A percentile compares a stretch with the other conserved stretches of the same genome.
Conservation (phyloP, 345 rosid genomes). For the Arabidopsis suecica region DNA sequence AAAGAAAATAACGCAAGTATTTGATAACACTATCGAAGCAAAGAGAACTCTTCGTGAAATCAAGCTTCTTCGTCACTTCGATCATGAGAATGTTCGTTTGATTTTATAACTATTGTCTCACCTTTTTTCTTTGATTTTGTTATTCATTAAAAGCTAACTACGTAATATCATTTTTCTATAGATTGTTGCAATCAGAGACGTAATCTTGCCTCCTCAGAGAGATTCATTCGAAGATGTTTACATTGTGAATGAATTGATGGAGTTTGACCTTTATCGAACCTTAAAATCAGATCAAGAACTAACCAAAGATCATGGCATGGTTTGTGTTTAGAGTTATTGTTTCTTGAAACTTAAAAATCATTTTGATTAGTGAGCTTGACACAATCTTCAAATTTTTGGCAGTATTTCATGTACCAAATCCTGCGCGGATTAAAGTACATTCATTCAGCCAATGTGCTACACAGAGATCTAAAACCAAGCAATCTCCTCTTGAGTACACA, state of each 20-base stretch:
- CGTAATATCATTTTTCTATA: constrained; percentile 45
- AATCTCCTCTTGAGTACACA: constrained; percentile 76
- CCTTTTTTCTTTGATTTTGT: neutral
- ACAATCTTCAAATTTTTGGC: constrained; percentile 34
- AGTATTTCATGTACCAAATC: constrained; percentile 93
- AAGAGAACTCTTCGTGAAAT: constrained; percentile 97
- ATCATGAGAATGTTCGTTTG: constrained; percentile 89
- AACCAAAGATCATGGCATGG: constrained; percentile 78
- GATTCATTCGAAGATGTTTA: constrained; percentile 77
- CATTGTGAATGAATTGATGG: constrained; percentile 88
- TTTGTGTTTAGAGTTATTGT: constrained; percentile 30
- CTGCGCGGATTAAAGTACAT: constrained; percentile 92
- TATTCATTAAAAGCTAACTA: neutral
- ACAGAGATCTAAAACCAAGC: constrained; percentile 94
- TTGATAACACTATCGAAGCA: constrained; percentile 78
- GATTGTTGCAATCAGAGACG: constrained; percentile 92
- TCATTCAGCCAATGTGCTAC: constrained; percentile 93
- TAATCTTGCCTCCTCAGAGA: constrained; percentile 80
- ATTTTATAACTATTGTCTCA: constrained; percentile 25
- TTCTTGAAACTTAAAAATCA: neutral
- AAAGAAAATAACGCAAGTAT: constrained; percentile 86
- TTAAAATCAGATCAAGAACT: constrained; percentile 68
- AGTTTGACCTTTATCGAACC: constrained; percentile 66
- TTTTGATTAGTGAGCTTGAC: constrained; percentile 24
- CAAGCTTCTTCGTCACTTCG: constrained; percentile 94